Evolutionary conservation across 371 early-diverging fungal genomes (phyloP), one percentile per base, ranked within the genome.

Genomic region (Rhizopus delemar): DNA sequence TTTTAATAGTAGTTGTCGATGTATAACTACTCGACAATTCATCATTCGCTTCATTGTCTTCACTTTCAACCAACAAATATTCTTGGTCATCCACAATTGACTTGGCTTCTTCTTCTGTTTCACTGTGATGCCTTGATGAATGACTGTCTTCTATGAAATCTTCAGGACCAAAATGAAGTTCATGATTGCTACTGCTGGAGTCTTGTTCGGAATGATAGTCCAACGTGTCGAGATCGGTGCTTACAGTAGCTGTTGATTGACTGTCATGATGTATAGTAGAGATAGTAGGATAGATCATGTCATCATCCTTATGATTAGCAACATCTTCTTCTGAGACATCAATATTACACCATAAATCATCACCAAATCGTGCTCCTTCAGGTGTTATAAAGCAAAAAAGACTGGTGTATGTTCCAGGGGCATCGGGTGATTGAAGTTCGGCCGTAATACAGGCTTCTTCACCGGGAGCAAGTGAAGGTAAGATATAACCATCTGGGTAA

Each of bases 301-400:
- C 22, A 34, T 34, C 51, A 13, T 48, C 29, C 8, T 28, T 48
- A 7, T 5, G 7, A 7, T 9, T 22, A 16, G 16, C n/a, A 11
- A n/a, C 29, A n/a, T 8, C 7, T 22, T 55, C 56, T 38, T 63
- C 57, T 13, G 59, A 46, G 4, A 89, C 88, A 12, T 57, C 53
- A 36, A 90, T 78, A 13, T 82, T 77, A 51, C 88, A 87, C 89
- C 88, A 88, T 15, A 90, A 41, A 8, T 65, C 69, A 54, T 87
- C 79, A 12, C 90, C 90, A 75, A 90, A 90, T 9, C 75, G 75
- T 15, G 68, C 66, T 1, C 89, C 89, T 8, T 80, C 63, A 2
- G 86, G 82, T 2, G 82, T 71, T 29, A 75, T 75, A 53, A 90
- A 58, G 5, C 87, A 79, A 84, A 90, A 90, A 64, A 75, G 82